Evolutionary conservation across 2,329 filamentous ascomycete species (phyloP).

Genomic region (Claviceps lovelessii): DNA sequence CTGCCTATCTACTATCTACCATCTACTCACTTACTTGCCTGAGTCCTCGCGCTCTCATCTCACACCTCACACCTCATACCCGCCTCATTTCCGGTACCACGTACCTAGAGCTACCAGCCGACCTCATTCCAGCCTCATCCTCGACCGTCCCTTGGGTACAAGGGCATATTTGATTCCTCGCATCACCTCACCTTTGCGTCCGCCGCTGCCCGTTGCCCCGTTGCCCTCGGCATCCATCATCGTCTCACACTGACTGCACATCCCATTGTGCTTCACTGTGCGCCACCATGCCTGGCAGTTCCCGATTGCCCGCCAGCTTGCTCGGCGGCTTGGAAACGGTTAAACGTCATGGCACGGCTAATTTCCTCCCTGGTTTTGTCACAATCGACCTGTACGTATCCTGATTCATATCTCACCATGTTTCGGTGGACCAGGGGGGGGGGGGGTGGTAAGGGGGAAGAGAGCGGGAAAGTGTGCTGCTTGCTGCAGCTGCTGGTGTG

Average conservation of each 20-base stretch:
- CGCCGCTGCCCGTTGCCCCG: no score
- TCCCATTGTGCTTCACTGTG: background rate
- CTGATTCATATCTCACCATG: background rate
- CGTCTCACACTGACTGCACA: background rate
- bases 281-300: conserved; percentile 46
- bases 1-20: no score
- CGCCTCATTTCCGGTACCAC: no score
- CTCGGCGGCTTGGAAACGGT: conserved; percentile 50
- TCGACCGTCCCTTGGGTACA: background rate
- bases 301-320: conserved; percentile 56
- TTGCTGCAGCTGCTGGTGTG: background rate
- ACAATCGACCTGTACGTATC: conserved; percentile 53
- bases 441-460: background rate
- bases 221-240: background rate
- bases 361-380: conserved; percentile 43
- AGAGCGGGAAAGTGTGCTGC: background rate
- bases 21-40: no score
- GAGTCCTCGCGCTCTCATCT: no score
- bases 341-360: conserved; percentile 40
- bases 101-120: no score
- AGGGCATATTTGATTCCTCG: background rate
- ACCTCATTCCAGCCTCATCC: background rate
- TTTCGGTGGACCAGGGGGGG: no score
- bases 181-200: no score
- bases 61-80: no score